Evolutionary conservation across 331 rosid species (phyloP).

Genomic region (Quercus lobata): DNA sequence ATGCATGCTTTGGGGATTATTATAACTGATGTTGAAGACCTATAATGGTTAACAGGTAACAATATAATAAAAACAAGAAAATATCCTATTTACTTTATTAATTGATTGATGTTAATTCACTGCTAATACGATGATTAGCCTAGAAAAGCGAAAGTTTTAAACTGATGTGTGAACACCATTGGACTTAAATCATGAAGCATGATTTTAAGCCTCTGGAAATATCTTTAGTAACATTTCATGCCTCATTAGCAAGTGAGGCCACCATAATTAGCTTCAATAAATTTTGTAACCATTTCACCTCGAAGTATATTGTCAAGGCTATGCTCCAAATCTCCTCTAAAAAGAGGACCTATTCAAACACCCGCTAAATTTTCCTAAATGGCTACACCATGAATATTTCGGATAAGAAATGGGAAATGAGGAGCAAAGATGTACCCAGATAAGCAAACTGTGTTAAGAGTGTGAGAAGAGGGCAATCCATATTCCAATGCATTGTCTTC

Average conservation of each 20-base stretch:
- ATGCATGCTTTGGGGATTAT: neutral
- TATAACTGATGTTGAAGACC: neutral
- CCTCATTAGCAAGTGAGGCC: neutral
- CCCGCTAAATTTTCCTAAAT: neutral
- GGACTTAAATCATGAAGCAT: slow-evolving; percentile 16
- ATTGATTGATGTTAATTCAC: neutral
- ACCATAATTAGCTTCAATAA: neutral
- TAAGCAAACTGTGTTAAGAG: slow-evolving; percentile 91
- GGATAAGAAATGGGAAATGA: slow-evolving; percentile 7
- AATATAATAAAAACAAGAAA: neutral
- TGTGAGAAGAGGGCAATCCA: slow-evolving; percentile 97
- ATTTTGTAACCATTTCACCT: neutral
- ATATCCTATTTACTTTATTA: neutral
- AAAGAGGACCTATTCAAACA: neutral
- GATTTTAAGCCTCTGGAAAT: slow-evolving; percentile 1
- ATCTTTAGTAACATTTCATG: neutral
- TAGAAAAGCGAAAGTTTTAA: neutral
- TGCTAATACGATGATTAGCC: neutral
- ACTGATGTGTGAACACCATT: neutral
- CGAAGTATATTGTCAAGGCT: neutral
- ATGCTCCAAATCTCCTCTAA: slow-evolving; percentile 3
- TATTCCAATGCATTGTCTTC: slow-evolving; percentile 92
- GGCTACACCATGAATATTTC: neutral
- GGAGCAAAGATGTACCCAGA: slow-evolving; percentile 61
- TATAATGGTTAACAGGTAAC: neutral